Evolutionary conservation across 2,329 filamentous ascomycete species (phyloP).

Genomic region (Thelonectria olida): DNA sequence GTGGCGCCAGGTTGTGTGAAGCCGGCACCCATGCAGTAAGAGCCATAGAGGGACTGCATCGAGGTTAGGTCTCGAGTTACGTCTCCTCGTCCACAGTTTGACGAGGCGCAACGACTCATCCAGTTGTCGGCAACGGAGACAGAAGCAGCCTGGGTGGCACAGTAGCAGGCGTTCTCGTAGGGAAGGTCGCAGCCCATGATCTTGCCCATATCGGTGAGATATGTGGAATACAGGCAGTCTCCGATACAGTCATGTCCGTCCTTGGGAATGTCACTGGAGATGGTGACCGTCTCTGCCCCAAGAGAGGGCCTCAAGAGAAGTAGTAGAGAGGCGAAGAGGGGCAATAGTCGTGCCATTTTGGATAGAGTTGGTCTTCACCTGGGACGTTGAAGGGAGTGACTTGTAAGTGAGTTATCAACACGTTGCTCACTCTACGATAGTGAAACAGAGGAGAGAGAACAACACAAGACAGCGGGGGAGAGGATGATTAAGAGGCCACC

Average conservation of each 20-base stretch:
- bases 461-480: neutral
- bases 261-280: constrained; percentile 20
- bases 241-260: constrained; percentile 32
- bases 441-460: neutral
- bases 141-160: constrained; percentile 34
- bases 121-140: constrained; percentile 27
- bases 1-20: constrained; percentile 38
- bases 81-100: constrained; percentile 33
- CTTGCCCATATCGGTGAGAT: constrained; percentile 27
- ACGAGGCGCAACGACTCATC: constrained; percentile 35
- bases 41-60: constrained; percentile 38
- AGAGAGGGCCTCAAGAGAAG: constrained; percentile 9
- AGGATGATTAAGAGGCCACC: neutral
- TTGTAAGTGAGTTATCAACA: neutral
- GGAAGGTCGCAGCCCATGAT: constrained; percentile 36
- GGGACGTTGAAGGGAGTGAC: neutral
- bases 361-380: neutral
- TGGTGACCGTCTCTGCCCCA: constrained; percentile 28
- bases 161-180: constrained; percentile 40
- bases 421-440: neutral
- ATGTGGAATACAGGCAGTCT: constrained; percentile 31
- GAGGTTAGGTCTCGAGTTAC: constrained; percentile 33
- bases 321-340: constrained; percentile 14
- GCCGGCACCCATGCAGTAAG: constrained; percentile 40
- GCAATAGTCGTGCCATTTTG: constrained; percentile 23